Base-by-base conservation (phyloP, 805 yeast species). In the Saturnispora quitensis region DNA sequence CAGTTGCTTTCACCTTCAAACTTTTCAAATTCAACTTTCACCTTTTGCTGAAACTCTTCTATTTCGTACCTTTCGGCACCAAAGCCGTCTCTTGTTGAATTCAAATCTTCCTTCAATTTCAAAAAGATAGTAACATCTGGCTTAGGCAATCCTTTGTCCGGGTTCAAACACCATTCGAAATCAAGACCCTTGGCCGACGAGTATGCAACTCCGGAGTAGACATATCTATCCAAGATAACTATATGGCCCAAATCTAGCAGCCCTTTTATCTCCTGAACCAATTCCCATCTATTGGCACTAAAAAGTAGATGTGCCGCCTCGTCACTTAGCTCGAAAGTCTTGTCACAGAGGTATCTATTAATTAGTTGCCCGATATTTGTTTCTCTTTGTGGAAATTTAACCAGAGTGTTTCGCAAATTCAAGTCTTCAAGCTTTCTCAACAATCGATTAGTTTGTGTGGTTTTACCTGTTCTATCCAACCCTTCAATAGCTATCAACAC, bases 271-370 rank as follows among this genome's bases (percentile, higher is more conserved):
- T 66, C 63, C 1, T 70, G 66, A 1, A 74, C 76, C 22, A 80
- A 60, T 64, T 93, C 99, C 99, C 99, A 93, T 56, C 99, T 71
- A 61, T 93, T 93, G 1, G 98, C 97, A 58, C 89, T 81, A 65
- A 93, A 93, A 34, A 93, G 69, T 24, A 93, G 71, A 67, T 93
- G 99, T 5, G 89, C 84, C 0, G 96, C 73, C 64, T 89, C 82
- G 61, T 90, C 96, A 17, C 82, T 77, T 18, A 89, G 64, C 7
- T 67, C 55, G 54, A 77, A 76, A 1, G 64, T 52, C 22, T 70
- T 68, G 56, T 81, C 75, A 0, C 78, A 74, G 27, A 93, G 72
- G 63, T 89, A 93, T 50, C 73, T 65, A 66, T 93, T 79, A 60
- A 93, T 90, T 57, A 89, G 68, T 53, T 74, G 62, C 2, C 99